These are phyloP conservation scores for Rhypophila decipiens DNA, from an alignment of 495 filamentous ascomycete genomes.

Conservation along the genomic window DNA sequence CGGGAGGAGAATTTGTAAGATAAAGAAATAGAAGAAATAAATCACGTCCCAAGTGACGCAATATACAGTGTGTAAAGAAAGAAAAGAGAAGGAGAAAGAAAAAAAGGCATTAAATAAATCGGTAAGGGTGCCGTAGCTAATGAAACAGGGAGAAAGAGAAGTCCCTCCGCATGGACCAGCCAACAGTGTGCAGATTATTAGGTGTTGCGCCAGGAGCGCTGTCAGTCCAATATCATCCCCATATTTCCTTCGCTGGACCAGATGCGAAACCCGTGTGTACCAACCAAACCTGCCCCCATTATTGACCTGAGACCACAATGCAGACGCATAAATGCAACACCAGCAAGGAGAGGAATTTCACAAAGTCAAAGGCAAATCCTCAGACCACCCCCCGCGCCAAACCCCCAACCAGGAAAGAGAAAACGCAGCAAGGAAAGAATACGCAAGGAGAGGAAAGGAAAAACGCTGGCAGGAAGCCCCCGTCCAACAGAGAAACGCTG, in stretches of 20 bases:
- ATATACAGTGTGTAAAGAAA: constrained; percentile 8
- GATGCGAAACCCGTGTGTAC: constrained; percentile 38
- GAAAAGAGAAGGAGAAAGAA: constrained; percentile 14
- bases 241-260: constrained; percentile 16
- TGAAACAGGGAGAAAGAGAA: constrained; percentile 39
- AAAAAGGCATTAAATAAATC: constrained; percentile 34
- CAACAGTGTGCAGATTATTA: constrained; percentile 49
- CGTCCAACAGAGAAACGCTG: too few relatives aligned
- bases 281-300: constrained; percentile 35
- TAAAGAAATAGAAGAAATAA: constrained; percentile 11
- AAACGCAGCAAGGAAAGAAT: constrained; percentile 24
- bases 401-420: constrained; percentile 17
- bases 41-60: constrained; percentile 2
- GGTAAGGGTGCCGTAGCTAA: constrained; percentile 45
- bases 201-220: constrained; percentile 38
- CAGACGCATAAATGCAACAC: constrained; percentile 28
- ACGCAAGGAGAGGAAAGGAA: constrained; percentile 20
- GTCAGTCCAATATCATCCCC: constrained; percentile 33
- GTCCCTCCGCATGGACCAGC: constrained; percentile 46
- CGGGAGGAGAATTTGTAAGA: constrained; percentile 16
- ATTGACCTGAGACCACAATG: constrained; percentile 41
- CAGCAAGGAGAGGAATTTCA: constrained; percentile 17
- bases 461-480: too few relatives aligned
- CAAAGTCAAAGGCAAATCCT: constrained; percentile 22
- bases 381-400: constrained; percentile 17